Evolutionary conservation across 176 grass and related monocot species (phyloP).

Genomic region (Dendrocalamus sinicus): DNA sequence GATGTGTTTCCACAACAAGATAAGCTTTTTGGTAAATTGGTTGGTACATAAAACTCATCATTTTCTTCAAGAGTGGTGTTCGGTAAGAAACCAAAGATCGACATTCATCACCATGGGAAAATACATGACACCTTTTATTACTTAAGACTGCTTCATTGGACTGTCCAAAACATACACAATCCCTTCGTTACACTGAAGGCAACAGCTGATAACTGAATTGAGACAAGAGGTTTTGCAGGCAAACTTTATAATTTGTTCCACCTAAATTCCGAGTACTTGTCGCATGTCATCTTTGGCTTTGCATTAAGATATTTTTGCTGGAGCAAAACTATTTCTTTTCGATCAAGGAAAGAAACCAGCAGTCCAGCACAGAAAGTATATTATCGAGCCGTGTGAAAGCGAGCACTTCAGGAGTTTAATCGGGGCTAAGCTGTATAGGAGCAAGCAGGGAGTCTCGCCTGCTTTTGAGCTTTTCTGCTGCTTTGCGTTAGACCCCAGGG

Average conservation of each 20-base stretch:
- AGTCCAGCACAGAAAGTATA: neutral
- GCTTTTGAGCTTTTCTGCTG: neutral
- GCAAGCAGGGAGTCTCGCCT: slow-evolving; percentile 4
- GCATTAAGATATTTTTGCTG: neutral
- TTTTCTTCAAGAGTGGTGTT: neutral
- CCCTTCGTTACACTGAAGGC: neutral
- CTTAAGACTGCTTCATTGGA: neutral
- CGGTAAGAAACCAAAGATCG: neutral
- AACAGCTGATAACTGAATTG: neutral
- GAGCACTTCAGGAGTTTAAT: slow-evolving; percentile 25
- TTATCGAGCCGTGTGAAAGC: slow-evolving; percentile 38
- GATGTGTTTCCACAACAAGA: neutral
- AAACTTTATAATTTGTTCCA: neutral
- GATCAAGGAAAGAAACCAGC: neutral
- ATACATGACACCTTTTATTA: neutral
- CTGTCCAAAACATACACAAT: neutral
- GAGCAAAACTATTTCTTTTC: neutral
- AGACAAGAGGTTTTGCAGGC: neutral
- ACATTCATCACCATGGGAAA: neutral
- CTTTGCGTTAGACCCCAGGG: neutral
- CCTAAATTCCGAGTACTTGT: neutral
- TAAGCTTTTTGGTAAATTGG: neutral
- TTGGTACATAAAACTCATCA: neutral
- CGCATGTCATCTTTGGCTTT: neutral
- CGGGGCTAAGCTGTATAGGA: slow-evolving; percentile 28